phyloP scores from a whole-genome alignment of 441 rosid species.

The Erodium chrysanthum region DNA sequence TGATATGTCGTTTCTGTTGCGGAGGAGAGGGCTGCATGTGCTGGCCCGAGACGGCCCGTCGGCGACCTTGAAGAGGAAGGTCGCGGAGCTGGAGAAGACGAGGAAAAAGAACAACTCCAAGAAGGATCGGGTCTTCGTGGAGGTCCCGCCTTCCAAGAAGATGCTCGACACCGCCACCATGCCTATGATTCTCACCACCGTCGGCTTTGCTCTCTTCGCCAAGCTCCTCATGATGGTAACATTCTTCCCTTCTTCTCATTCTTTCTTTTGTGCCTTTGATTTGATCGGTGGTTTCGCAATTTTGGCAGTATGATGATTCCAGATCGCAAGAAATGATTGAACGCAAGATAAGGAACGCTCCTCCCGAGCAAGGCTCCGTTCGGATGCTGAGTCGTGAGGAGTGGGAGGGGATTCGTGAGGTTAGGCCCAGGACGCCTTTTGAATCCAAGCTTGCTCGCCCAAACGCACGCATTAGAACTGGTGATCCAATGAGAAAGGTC shows the following conservation, averaged over 20 bases:
- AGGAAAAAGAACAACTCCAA: conserved; percentile 41
- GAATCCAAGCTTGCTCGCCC: conserved; percentile 85
- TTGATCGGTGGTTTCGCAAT: background rate
- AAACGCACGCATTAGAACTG: conserved; percentile 70
- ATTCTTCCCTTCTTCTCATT: background rate
- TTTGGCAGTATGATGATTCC: conserved; percentile 56
- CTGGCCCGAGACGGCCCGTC: conserved; percentile 41
- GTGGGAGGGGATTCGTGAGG: conserved; percentile 76
- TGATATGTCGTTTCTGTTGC: conserved; percentile 14
- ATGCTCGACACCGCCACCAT: conserved; percentile 66
- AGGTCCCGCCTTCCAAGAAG: conserved; percentile 60
- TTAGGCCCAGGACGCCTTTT: conserved; percentile 89
- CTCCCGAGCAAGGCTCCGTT: conserved; percentile 65
- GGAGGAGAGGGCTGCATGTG: conserved; percentile 35
- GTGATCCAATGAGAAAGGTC: conserved; percentile 37
- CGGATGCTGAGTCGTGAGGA: conserved; percentile 77
- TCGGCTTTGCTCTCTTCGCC: conserved; percentile 58
- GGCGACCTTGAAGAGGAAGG: conserved; percentile 45
- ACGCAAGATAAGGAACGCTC: conserved; percentile 71
- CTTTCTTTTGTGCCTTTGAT: background rate
- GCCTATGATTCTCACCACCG: conserved; percentile 68
- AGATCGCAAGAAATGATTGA: conserved; percentile 82
- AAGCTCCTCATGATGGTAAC: conserved; percentile 85
- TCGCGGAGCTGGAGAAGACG: conserved; percentile 42
- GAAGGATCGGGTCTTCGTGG: conserved; percentile 57